These are phyloP conservation scores for Coniochaeta ligniaria DNA, from an alignment of 2,329 filamentous ascomycete genomes.

Conservation along the genomic window DNA sequence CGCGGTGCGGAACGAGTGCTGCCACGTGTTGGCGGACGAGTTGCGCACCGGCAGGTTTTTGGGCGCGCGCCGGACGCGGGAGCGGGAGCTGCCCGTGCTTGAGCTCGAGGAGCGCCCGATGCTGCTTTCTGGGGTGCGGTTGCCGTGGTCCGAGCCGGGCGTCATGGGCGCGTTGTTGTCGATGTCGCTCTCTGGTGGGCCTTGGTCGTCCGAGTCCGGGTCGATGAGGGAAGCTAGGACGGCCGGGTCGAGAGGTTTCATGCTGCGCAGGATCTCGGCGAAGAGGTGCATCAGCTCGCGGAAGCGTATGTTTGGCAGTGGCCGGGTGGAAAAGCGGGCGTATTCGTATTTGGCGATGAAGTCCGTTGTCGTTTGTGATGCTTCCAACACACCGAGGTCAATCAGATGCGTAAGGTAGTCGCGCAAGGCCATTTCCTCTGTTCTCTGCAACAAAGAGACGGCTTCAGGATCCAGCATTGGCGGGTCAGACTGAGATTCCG, in stretches of 20 bases:
- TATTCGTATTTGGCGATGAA: conserved; percentile 78
- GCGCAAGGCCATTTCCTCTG: conserved; percentile 64
- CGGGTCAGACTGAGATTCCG: conserved; percentile 27
- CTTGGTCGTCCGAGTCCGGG: conserved; percentile 10
- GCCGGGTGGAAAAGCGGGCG: conserved; percentile 70
- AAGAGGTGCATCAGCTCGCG: conserved; percentile 77
- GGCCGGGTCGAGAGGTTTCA: conserved; percentile 56
- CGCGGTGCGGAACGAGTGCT: conserved; percentile 38
- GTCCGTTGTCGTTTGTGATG: conserved; percentile 36
- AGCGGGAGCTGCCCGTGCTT: conserved; percentile 24
- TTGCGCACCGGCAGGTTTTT: conserved; percentile 23
- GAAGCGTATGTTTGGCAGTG: conserved; percentile 66
- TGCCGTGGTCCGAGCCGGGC: conserved; percentile 26
- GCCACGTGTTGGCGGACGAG: conserved; percentile 35
- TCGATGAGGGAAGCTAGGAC: conserved; percentile 29
- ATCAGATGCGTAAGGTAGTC: conserved; percentile 71
- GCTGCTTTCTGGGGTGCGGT: conserved; percentile 13
- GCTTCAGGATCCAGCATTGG: conserved; percentile 57
- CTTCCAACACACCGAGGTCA: conserved; percentile 53
- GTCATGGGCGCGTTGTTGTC: conserved; percentile 39
- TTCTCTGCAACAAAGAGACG: conserved; percentile 64
- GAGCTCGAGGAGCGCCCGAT: conserved; percentile 16
- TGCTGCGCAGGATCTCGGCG: conserved; percentile 68
- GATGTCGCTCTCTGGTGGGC: conserved; percentile 30
- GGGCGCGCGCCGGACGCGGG: conserved; percentile 9